Base-by-base conservation (phyloP, 768 basidiomycete genomes). In the Artomyces pyxidatus region DNA sequence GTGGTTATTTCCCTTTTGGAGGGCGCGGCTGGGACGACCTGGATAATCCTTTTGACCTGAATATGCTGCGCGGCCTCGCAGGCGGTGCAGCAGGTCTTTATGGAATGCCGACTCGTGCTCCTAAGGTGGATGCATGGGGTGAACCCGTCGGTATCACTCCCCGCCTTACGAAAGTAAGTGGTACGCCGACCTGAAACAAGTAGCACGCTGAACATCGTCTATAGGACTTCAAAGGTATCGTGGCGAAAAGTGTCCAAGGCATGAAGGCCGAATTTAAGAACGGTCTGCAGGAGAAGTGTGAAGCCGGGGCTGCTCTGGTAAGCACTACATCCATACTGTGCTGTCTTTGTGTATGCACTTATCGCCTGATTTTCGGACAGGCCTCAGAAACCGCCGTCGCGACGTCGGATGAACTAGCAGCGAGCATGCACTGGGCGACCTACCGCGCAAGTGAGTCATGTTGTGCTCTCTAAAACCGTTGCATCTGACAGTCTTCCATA, bases 251-350 rank as follows among this genome's bases (percentile, higher is more conserved):
- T 38, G 74, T 80, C 4, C 49, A 61, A 7, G 69, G 71, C 21
- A 67, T 83, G 11, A 71, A 81, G 54, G 60, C 66, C 3, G 60
- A 65, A 29, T 76, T 81, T 63, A 68, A 68, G 37, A 75, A 77
- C 42, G 78, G 78, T 7, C 63, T 82, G 9, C 78, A 82, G 53
- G 77, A 79, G 29, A 80, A 77, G 51, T 80, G 79, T 54, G 67
- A 68, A 42, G 60, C 62, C 14, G 79, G 80, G 12, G 78, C 80
- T 5, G 56, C 61, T 16, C 71, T 72, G 48, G 80, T 79, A 56
- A 43, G 71, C 22, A n/a, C 28, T 35, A 40, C 8, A 40, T 42
- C n/a, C n/a, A n/a, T 47, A 7, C 19, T 28, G 43, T 39, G 14
- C n/a, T 28, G 7, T 47, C 2, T 26, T n/a, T 16, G 25, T 3